Evolutionary conservation across 2,329 filamentous ascomycete genomes (phyloP).

Genomic region (Pseudocercospora musae): DNA sequence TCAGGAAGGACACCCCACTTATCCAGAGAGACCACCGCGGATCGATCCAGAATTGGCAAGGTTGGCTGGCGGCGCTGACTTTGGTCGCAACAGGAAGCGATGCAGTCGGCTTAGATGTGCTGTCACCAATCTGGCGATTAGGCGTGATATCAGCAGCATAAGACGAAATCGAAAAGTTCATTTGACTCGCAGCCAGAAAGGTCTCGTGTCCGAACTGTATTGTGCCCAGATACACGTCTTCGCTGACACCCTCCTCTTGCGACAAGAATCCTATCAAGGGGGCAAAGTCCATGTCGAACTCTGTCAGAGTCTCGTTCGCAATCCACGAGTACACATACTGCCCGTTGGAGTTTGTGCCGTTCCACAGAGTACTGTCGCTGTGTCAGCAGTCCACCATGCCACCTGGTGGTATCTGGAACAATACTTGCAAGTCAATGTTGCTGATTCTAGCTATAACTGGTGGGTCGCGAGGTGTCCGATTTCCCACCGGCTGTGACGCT

Average conservation of each 20-base stretch:
- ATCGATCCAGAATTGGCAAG: neutral
- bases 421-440: constrained; percentile 14
- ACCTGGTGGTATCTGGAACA: neutral
- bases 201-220: constrained; percentile 21
- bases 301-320: constrained; percentile 17
- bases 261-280: constrained; percentile 16
- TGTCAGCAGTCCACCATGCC: constrained; percentile 1
- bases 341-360: constrained; percentile 17
- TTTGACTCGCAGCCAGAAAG: constrained; percentile 14
- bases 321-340: constrained; percentile 22
- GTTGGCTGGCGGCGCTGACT: constrained; percentile 1
- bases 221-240: constrained; percentile 17
- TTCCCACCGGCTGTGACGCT: constrained; percentile 17
- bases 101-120: constrained; percentile 8
- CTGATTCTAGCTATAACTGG: constrained; percentile 10
- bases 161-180: constrained; percentile 18
- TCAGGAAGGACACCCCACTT: neutral
- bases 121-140: neutral
- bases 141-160: constrained; percentile 8
- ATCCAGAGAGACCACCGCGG: neutral
- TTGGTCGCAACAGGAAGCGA: constrained; percentile 5
- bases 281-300: constrained; percentile 19
- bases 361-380: constrained; percentile 13
- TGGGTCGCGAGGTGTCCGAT: constrained; percentile 9
- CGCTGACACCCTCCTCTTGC: constrained; percentile 7